Conservation (phyloP, 169 alveolate species). For the Plasmodium relictum region DNA sequence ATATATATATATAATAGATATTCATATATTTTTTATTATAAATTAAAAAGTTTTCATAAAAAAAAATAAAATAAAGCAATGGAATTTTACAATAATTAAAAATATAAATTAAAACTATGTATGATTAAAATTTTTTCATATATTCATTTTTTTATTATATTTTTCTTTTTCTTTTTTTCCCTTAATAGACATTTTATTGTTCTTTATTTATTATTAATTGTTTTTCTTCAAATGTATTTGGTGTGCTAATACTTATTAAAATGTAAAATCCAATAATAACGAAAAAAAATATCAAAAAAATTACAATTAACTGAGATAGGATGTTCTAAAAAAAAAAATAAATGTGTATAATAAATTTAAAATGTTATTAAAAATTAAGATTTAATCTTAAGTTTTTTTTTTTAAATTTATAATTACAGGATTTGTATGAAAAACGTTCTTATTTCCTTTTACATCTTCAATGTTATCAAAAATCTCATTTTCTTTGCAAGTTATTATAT, state of each 20-base stretch:
- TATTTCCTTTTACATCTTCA: conserved; percentile 60
- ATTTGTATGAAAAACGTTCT: conserved; percentile 62
- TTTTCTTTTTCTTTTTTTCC: no score
- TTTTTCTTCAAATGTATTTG: conserved; percentile 68
- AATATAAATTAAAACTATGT: conserved; percentile 38
- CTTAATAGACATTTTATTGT: conserved; percentile 32
- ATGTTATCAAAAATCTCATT: conserved; percentile 58
- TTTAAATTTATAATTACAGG: conserved; percentile 51
- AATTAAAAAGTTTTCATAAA: conserved; percentile 57
- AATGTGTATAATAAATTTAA: no score
- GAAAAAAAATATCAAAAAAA: conserved; percentile 54
- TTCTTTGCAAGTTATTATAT: conserved; percentile 52
- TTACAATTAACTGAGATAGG: conserved; percentile 51
- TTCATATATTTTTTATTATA: conserved; percentile 4
- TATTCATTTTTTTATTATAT: background rate
- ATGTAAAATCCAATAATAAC: conserved; percentile 58
- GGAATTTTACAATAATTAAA: conserved; percentile 50
- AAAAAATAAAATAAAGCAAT: conserved; percentile 9
- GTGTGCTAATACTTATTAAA: conserved; percentile 57
- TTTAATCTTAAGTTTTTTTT: background rate
- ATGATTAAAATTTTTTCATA: conserved; percentile 19
- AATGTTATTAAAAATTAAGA: no score
- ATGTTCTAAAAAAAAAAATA: conserved; percentile 25
- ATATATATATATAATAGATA: no score
- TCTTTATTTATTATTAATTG: conserved; percentile 75